These are phyloP conservation scores for Oryza rufipogon DNA, from an alignment of 176 grass and related monocot species.

Conservation along the genomic window DNA sequence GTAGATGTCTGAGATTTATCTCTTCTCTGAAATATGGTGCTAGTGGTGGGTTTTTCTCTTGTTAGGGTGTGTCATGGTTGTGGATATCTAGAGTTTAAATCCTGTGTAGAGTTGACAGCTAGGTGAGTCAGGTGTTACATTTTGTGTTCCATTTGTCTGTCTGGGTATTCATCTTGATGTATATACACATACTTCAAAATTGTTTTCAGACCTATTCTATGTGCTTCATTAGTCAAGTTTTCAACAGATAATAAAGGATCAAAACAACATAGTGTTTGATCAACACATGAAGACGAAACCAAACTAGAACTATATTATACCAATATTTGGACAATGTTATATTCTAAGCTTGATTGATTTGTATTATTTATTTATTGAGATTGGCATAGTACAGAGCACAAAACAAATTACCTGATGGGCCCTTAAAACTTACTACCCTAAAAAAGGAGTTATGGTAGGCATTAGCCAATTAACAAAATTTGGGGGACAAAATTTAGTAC, in stretches of 20 bases:
- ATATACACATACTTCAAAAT: background rate
- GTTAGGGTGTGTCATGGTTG: background rate
- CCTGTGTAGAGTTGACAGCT: background rate
- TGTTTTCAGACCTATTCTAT: background rate
- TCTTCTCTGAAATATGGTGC: slow-evolving; percentile 11
- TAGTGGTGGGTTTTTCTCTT: background rate
- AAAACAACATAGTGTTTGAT: background rate
- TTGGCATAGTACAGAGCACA: background rate
- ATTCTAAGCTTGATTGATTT: background rate
- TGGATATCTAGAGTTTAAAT: background rate
- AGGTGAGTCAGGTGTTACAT: background rate
- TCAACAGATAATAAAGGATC: background rate
- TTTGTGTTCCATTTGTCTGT: background rate
- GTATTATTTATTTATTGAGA: background rate
- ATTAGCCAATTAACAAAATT: background rate
- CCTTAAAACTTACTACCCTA: background rate
- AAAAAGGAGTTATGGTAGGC: background rate
- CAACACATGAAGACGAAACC: background rate
- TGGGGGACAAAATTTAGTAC: background rate
- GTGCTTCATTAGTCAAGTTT: background rate
- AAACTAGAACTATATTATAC: background rate
- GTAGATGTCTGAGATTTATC: background rate
- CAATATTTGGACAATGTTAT: background rate
- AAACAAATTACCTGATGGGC: background rate
- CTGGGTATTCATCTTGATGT: background rate